phyloP scores from a whole-genome alignment of 768 basidiomycete species.

The Lactarius sp. region DNA sequence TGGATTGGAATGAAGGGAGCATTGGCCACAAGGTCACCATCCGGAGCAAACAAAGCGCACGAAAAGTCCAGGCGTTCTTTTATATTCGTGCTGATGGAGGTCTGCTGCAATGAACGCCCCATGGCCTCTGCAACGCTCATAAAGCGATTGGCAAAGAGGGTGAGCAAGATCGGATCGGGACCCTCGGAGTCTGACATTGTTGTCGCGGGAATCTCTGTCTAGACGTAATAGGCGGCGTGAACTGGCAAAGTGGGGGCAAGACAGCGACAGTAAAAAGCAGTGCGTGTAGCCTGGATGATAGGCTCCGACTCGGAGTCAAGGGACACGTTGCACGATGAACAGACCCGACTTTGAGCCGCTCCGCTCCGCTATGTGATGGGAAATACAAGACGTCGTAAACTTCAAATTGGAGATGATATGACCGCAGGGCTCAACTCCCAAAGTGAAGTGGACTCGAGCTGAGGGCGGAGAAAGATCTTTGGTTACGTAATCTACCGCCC shows the following conservation, averaged over 20 bases:
- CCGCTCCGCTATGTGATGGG: too few relatives aligned
- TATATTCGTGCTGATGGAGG: constrained; percentile 91
- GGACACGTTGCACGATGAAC: not conserved
- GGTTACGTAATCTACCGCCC: too few relatives aligned
- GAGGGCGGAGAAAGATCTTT: too few relatives aligned
- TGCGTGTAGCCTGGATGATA: not conserved
- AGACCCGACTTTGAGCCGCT: too few relatives aligned
- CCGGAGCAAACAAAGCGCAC: constrained; percentile 92
- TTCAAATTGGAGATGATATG: too few relatives aligned
- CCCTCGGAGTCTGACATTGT: constrained; percentile 29
- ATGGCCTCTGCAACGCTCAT: constrained; percentile 98
- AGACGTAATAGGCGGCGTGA: not conserved
- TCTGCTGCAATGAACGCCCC: constrained; percentile 87
- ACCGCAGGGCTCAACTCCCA: too few relatives aligned
- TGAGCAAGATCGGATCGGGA: constrained; percentile 83
- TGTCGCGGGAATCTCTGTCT: not conserved
- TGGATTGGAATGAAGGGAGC: constrained; percentile 89
- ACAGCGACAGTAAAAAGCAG: too few relatives aligned
- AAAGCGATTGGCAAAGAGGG: constrained; percentile 92
- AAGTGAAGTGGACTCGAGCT: too few relatives aligned
- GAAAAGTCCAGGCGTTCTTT: constrained; percentile 94
- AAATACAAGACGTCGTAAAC: too few relatives aligned
- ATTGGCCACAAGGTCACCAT: constrained; percentile 91
- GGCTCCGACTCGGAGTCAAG: too few relatives aligned
- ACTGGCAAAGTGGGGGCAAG: not conserved